phyloP scores from a whole-genome alignment of 345 rosid species.

The Euphorbia lathyris region DNA sequence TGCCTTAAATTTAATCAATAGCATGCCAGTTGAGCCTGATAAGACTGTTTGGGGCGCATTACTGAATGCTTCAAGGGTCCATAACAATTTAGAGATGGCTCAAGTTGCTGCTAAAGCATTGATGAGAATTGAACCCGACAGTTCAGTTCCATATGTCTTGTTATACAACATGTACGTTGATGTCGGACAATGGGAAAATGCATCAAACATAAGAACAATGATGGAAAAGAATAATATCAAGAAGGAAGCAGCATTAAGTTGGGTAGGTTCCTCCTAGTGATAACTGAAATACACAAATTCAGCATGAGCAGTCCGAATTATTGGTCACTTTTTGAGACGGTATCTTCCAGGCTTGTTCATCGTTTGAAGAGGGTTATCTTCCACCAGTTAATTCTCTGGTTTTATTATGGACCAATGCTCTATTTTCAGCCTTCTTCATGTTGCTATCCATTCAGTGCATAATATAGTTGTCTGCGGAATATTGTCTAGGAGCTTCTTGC shows the following conservation, averaged over 20 bases:
- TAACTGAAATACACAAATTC: too few relatives aligned
- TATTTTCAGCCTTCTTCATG: too few relatives aligned
- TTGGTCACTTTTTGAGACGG: too few relatives aligned
- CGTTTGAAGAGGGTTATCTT: too few relatives aligned
- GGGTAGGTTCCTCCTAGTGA: slow-evolving; percentile 36
- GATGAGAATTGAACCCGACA: slow-evolving; percentile 62
- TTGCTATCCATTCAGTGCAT: too few relatives aligned
- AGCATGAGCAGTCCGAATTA: too few relatives aligned
- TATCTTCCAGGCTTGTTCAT: too few relatives aligned
- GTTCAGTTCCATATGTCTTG: slow-evolving; percentile 62
- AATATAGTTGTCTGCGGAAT: too few relatives aligned
- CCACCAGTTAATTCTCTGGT: too few relatives aligned
- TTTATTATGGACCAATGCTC: too few relatives aligned
- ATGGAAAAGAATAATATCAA: slow-evolving; percentile 54
- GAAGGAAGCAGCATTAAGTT: slow-evolving; percentile 51
- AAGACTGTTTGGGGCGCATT: slow-evolving; percentile 79
- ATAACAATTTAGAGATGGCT: slow-evolving; percentile 52
- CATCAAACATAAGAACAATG: slow-evolving; percentile 42
- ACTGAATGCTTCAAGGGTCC: slow-evolving; percentile 57
- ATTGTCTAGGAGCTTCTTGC: too few relatives aligned
- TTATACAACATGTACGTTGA: slow-evolving; percentile 67
- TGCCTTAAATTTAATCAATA: slow-evolving; percentile 49
- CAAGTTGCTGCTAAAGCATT: slow-evolving; percentile 64
- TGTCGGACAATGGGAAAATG: slow-evolving; percentile 61
- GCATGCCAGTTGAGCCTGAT: slow-evolving; percentile 65